Conservation (phyloP, 768 basidiomycete genomes). For the Leccinum olivaceopallidum region DNA sequence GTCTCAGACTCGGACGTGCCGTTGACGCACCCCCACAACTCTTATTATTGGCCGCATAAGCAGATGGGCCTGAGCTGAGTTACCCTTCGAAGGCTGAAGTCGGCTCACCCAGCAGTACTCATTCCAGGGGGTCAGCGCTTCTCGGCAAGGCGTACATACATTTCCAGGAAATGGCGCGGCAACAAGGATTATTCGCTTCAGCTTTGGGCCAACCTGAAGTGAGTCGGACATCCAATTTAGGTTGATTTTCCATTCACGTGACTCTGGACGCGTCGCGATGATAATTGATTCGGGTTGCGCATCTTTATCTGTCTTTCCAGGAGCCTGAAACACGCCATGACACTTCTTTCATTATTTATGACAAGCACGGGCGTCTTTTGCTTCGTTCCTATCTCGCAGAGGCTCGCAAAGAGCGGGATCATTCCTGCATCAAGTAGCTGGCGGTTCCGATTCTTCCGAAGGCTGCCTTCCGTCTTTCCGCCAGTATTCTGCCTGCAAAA, state of each 20-base stretch:
- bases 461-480: background rate
- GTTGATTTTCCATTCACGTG: conserved; percentile 28
- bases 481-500: background rate
- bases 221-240: conserved; percentile 50
- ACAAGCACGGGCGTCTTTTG: conserved; percentile 27
- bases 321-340: conserved; percentile 10
- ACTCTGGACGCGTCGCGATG: conserved; percentile 10
- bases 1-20: too few species aligned
- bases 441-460: background rate
- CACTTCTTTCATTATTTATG: conserved; percentile 26
- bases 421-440: conserved; percentile 8
- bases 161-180: too few species aligned
- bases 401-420: conserved; percentile 27
- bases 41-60: too few species aligned
- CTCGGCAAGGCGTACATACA: too few species aligned
- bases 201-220: too few species aligned
- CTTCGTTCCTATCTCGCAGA: conserved; percentile 27
- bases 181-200: too few species aligned
- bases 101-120: too few species aligned
- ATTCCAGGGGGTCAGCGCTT: too few species aligned
- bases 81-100: too few species aligned
- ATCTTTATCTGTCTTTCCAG: background rate
- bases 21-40: too few species aligned
- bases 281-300: background rate
- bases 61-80: too few species aligned